Conservation (phyloP, 2,329 filamentous ascomycete species). For the Botrytis squamosa region DNA sequence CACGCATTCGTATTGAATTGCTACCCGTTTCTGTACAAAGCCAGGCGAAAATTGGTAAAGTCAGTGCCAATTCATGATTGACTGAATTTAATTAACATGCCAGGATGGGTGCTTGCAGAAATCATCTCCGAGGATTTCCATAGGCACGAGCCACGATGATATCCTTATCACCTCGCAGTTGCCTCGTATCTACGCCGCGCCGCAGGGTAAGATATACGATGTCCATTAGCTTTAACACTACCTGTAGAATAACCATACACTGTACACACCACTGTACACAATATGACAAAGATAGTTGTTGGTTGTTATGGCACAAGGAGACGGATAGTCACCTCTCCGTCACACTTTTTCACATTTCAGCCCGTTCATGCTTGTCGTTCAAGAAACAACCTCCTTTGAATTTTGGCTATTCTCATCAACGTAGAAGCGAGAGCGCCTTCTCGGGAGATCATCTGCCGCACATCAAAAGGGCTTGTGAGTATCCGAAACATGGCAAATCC, state of each 20-base stretch:
- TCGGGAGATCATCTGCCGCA: slow-evolving; percentile 33
- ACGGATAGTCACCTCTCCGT: slow-evolving; percentile 17
- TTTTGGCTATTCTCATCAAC: slow-evolving; percentile 13
- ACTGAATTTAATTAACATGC: not conserved
- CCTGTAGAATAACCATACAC: not conserved
- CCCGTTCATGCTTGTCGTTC: slow-evolving; percentile 15
- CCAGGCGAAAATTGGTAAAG: not conserved
- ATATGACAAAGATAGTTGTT: not conserved
- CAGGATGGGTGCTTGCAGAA: slow-evolving; percentile 20
- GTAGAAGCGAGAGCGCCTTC: slow-evolving; percentile 21
- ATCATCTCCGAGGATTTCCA: slow-evolving; percentile 22
- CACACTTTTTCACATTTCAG: slow-evolving; percentile 16
- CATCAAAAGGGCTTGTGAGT: slow-evolving; percentile 23
- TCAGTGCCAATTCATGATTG: not conserved
- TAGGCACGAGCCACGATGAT: slow-evolving; percentile 22
- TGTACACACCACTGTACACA: not conserved
- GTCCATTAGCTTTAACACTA: not conserved
- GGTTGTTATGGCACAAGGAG: not conserved
- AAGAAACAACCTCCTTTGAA: not conserved
- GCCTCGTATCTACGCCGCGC: slow-evolving; percentile 16
- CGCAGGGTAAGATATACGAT: slow-evolving; percentile 18
- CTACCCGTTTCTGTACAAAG: not conserved
- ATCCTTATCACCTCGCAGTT: slow-evolving; percentile 20
- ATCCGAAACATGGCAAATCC: slow-evolving; percentile 21
- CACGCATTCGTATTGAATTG: not conserved